A percentile compares a stretch with the other conserved stretches of the same genome.
Conservation (phyloP, 352 stramenopile species). For the Phytophthora vignae region DNA sequence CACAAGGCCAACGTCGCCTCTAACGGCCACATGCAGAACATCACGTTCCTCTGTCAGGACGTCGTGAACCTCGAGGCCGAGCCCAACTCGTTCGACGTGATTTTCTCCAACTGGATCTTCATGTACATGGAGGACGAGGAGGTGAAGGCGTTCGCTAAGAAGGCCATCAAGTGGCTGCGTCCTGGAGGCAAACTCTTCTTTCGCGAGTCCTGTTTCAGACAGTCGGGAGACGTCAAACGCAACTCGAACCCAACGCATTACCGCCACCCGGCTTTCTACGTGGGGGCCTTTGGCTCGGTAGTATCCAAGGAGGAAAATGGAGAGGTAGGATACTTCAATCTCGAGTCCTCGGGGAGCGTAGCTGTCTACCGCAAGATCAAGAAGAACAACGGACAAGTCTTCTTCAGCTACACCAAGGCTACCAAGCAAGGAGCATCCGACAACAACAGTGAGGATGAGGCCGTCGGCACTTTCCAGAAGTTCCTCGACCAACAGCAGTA, state of each 20-base stretch:
- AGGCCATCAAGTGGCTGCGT: slow-evolving; percentile 71
- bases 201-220: slow-evolving; percentile 71
- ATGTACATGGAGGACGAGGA: slow-evolving; percentile 78
- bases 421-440: slow-evolving; percentile 40
- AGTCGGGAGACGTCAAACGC: slow-evolving; percentile 72
- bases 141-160: slow-evolving; percentile 61
- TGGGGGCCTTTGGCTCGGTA: slow-evolving; percentile 59
- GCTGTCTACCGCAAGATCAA: slow-evolving; percentile 77
- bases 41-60: slow-evolving; percentile 75
- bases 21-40: slow-evolving; percentile 63
- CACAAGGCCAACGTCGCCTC: slow-evolving; percentile 59
- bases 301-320: slow-evolving; percentile 49
- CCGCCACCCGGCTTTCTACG: slow-evolving; percentile 73
- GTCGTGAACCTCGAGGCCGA: slow-evolving; percentile 71
- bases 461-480: slow-evolving; percentile 68
- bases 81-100: slow-evolving; percentile 69
- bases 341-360: slow-evolving; percentile 77
- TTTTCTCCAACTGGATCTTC: slow-evolving; percentile 84
- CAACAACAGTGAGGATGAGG: slow-evolving; percentile 31
- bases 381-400: slow-evolving; percentile 87
- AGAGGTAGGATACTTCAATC: slow-evolving; percentile 58
- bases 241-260: slow-evolving; percentile 72
- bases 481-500: slow-evolving; percentile 81
- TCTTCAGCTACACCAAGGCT: slow-evolving; percentile 72
- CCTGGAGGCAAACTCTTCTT: slow-evolving; percentile 75